Evolutionary conservation across 352 stramenopile genomes (phyloP).

Genomic region (Lagenidium sp.): DNA sequence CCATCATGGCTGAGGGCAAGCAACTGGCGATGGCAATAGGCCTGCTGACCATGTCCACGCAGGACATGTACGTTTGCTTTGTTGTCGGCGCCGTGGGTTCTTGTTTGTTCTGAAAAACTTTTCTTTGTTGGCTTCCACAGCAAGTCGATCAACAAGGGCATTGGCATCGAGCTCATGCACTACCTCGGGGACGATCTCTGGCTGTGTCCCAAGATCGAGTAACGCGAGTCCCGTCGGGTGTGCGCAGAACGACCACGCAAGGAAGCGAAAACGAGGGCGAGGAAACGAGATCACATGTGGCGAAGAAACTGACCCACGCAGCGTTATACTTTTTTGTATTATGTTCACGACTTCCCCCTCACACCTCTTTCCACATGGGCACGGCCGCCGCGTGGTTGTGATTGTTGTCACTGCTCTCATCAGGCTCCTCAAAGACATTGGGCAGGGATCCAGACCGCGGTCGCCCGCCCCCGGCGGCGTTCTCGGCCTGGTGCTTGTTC

Average conservation of each 20-base stretch:
- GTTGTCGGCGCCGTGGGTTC: background rate
- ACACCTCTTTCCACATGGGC: slow-evolving; percentile 29
- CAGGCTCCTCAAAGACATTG: slow-evolving; percentile 6
- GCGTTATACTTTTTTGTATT: too few species aligned
- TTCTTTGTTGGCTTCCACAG: slow-evolving; percentile 22
- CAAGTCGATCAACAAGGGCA: slow-evolving; percentile 93
- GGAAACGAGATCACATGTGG: too few species aligned
- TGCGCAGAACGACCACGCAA: too few species aligned
- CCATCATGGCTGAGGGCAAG: slow-evolving; percentile 98
- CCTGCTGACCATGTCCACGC: slow-evolving; percentile 93
- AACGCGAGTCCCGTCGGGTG: too few species aligned
- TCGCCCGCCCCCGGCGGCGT: slow-evolving; percentile 4
- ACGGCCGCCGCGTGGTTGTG: background rate
- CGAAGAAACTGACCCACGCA: background rate
- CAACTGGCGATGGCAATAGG: slow-evolving; percentile 95
- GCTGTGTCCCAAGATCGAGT: slow-evolving; percentile 77
- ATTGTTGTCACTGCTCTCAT: background rate
- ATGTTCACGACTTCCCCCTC: too few species aligned
- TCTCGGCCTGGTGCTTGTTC: slow-evolving; percentile 29
- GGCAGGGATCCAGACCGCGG: slow-evolving; percentile 28
- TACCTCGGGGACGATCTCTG: slow-evolving; percentile 97
- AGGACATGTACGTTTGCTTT: slow-evolving; percentile 84
- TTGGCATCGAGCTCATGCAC: slow-evolving; percentile 95
- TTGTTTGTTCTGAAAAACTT: background rate
- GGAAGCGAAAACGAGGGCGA: too few species aligned